Base-by-base conservation (phyloP, 805 yeast species). In the Wickerhamomyces mucosus region DNA sequence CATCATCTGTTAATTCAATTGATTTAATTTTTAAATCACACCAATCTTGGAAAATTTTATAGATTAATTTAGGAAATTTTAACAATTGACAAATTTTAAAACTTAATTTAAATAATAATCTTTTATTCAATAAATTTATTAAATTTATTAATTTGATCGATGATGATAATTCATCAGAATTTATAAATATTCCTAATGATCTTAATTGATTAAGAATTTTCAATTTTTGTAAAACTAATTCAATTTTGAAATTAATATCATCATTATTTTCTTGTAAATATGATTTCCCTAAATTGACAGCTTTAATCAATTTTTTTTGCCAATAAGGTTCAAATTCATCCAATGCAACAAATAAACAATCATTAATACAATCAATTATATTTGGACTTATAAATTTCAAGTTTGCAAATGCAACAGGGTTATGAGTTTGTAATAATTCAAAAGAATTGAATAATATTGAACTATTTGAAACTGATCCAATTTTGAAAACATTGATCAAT, bases 231-330 rank as follows among this genome's bases (percentile, higher is more conserved):
- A n/a, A n/a, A n/a, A n/a, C n/a, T n/a, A n/a, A n/a, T n/a, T n/a
- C n/a, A n/a, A n/a, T n/a, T n/a, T n/a, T n/a, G n/a, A n/a, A n/a
- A n/a, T n/a, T n/a, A n/a, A n/a, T n/a, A n/a, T n/a, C n/a, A n/a
- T n/a, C n/a, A n/a, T n/a, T n/a, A n/a, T n/a, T n/a, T n/a, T n/a
- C n/a, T n/a, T n/a, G n/a, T n/a, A n/a, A n/a, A n/a, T n/a, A n/a
- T n/a, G 82, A 66, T 44, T 89, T 92, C 1, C 96, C 98, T 56
- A 88, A 83, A 0, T 82, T 63, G 0, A 88, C 95, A 2, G 96
- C 95, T 32, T 74, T 67, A 23, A 92, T 55, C 8, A 89, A 58
- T 31, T 70, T 72, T 51, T 85, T 86, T 46, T 92, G 98, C 78
- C 88, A 71, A 32, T 64, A 61, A 0, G 81, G 69, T 38, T 77